These are phyloP conservation scores for Gastrolobium bilobum DNA, from an alignment of 306 rosid species.

Conservation along the genomic window DNA sequence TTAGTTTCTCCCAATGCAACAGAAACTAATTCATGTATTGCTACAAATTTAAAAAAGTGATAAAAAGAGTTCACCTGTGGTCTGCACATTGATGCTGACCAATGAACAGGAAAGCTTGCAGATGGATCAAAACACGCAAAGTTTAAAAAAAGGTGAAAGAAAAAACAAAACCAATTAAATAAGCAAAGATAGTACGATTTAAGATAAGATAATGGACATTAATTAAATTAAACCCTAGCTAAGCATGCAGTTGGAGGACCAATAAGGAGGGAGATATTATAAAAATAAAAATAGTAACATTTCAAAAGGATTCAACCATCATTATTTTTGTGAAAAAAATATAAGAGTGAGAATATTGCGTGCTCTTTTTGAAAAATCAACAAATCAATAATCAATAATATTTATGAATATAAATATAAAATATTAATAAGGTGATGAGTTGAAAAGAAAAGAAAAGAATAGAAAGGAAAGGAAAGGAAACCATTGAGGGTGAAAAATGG, in stretches of 20 bases:
- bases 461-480: constrained; percentile 25
- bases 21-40: too few relatives aligned
- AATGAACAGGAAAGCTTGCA: constrained; percentile 42
- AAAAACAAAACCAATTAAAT: constrained; percentile 15
- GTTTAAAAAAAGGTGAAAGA: neutral
- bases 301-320: constrained; percentile 1
- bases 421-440: constrained; percentile 40
- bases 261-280: constrained; percentile 35
- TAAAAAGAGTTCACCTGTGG: constrained; percentile 16
- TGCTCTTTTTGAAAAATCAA: constrained; percentile 46
- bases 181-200: constrained; percentile 28
- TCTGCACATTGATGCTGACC: constrained; percentile 57
- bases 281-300: neutral
- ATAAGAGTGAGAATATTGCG: constrained; percentile 22
- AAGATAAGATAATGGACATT: constrained; percentile 43
- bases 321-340: neutral
- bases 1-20: too few relatives aligned
- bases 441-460: constrained; percentile 38
- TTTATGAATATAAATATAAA: neutral
- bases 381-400: constrained; percentile 13
- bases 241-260: constrained; percentile 54
- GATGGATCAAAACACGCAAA: constrained; percentile 35
- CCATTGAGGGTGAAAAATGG: constrained; percentile 46
- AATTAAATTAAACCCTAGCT: constrained; percentile 21
- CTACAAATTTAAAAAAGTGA: constrained; percentile 19